Evolutionary conservation across 805 yeast genomes (phyloP), one percentile per base, ranked within the genome.

Genomic region (Metschnikowia peoriensis): DNA sequence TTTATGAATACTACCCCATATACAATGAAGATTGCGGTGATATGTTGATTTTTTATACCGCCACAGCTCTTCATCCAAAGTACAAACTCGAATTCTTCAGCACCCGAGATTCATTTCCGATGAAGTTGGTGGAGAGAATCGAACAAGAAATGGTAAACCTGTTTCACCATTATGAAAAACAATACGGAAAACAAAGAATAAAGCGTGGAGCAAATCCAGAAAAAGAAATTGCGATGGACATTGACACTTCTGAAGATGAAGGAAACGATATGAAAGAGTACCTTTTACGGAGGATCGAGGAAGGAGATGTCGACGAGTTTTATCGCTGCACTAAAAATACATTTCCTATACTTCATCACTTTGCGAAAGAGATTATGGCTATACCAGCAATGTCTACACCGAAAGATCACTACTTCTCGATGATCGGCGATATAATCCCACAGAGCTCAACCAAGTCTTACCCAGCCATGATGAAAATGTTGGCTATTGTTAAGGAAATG

Each of bases 341-440:
- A 28, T 32, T 2, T 28, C 44, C 49, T 17, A 11, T 46, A 2
- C 49, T 46, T 40, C 40, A 32, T 39, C 44, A 46, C 34, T 16
- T 46, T n/a, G 49, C 49, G 14, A 40, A 38, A 46, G 49, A 46
- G 8, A 46, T 40, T 14, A 16, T 46, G 44, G 49, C 49, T 15
- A 27, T 38, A 14, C 49, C 49, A 38, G 49, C 49, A 2, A 27
- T 39, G 35, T 38, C 49, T 6, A 42, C 28, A 15, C 49, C 49
- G 27, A 22, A 22, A 22, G 22, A 22, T 41, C 49, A 38, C 38
- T 28, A 38, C 15, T 15, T 38, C 16, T 46, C 49, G 15, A 29
- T n/a, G n/a, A 42, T 46, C 28, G 49, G 49, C 39, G 49, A 46
- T 32, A 46, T 40, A 7, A n/a, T 46, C 49, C 38, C 48, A 38